These are phyloP conservation scores for Epithemia pelagica DNA, from an alignment of 108 stramenopile species.

Conservation along the genomic window DNA sequence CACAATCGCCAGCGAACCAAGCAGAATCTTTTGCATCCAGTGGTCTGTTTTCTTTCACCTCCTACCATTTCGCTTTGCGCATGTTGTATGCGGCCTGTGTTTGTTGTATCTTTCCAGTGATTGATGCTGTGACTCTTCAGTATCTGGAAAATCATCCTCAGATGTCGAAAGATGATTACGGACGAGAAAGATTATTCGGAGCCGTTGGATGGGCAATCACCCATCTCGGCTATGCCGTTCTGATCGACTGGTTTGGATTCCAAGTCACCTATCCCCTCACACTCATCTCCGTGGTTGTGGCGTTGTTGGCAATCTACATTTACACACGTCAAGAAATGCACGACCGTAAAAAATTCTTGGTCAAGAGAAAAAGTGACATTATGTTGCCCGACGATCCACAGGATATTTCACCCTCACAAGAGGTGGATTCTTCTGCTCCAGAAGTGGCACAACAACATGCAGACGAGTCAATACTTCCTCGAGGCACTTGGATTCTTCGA, in stretches of 20 bases:
- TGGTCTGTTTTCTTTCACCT: not conserved
- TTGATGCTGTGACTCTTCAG: conserved; percentile 52
- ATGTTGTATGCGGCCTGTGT: conserved; percentile 25
- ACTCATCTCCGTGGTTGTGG: conserved; percentile 1
- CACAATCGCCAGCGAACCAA: not conserved
- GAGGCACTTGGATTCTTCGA: not conserved
- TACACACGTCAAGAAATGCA: not conserved
- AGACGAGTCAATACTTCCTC: not conserved
- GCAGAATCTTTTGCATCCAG: not conserved
- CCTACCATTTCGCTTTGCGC: conserved; percentile 23
- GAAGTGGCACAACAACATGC: not conserved
- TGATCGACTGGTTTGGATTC: conserved; percentile 44
- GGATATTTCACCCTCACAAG: not conserved
- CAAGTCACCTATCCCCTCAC: conserved; percentile 24
- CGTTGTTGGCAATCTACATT: conserved; percentile 20
- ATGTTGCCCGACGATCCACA: not conserved
- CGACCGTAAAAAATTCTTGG: not conserved
- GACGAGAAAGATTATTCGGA: conserved; percentile 54
- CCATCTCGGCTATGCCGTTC: conserved; percentile 27
- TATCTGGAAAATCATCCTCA: conserved; percentile 26
- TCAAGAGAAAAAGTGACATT: conserved; percentile 7
- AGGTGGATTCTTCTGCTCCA: not conserved
- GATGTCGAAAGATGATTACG: conserved; percentile 28
- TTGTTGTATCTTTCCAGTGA: conserved; percentile 32
- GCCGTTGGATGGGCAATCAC: conserved; percentile 52